Evolutionary conservation across 2,329 filamentous ascomycete species (phyloP).

Genomic region (Nannizziopsis barbatae): DNA sequence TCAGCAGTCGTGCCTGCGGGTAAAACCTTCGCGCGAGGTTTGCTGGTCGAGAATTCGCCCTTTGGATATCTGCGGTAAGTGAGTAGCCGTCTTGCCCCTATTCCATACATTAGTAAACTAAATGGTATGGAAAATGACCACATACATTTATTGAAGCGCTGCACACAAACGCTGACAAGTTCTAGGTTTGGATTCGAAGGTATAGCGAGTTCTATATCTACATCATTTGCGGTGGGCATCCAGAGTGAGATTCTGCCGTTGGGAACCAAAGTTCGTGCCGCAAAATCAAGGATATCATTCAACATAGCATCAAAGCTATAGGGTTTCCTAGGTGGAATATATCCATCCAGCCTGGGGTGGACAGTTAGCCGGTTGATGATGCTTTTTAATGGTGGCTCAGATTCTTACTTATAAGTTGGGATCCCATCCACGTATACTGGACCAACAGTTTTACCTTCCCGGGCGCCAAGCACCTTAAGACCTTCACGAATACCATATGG

Average conservation of each 20-base stretch:
- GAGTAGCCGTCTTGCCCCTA: constrained; percentile 78
- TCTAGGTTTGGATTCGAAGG: constrained; percentile 67
- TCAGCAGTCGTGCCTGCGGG: constrained; percentile 44
- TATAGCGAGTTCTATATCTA: constrained; percentile 62
- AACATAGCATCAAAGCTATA: constrained; percentile 89
- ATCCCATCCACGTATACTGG: constrained; percentile 54
- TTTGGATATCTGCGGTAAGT: constrained; percentile 67
- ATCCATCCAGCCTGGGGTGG: constrained; percentile 46
- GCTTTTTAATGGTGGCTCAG: not conserved
- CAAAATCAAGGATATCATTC: constrained; percentile 78
- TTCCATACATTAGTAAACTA: not conserved
- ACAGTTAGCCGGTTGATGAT: not conserved
- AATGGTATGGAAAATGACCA: not conserved
- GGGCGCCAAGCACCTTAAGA: constrained; percentile 69
- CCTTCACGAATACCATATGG: constrained; percentile 94
- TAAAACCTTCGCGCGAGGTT: constrained; percentile 26
- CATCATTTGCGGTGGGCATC: constrained; percentile 86
- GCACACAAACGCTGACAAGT: constrained; percentile 64
- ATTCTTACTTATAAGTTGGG: constrained; percentile 53
- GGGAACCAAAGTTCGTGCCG: constrained; percentile 63
- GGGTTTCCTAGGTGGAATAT: constrained; percentile 76
- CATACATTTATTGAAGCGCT: constrained; percentile 80
- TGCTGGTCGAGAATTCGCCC: constrained; percentile 28
- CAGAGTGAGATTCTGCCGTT: constrained; percentile 78
- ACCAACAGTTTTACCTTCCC: constrained; percentile 46